Conservation (phyloP, 495 filamentous ascomycete genomes). For the Podospora pseudoanserina region DNA sequence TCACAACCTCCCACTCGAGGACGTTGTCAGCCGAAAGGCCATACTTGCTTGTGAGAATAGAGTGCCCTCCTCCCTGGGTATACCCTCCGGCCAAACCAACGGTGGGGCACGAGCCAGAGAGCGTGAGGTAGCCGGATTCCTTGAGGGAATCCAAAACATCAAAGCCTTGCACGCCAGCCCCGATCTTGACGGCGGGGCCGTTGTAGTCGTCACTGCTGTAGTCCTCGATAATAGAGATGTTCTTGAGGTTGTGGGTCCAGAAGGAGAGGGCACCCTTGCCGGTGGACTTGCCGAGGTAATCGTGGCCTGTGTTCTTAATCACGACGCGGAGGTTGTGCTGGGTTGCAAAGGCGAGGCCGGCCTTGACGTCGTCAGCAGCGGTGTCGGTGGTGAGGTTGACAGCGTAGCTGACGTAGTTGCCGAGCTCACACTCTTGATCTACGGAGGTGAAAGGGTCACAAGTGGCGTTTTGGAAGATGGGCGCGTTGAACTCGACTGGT, state of each 20-base stretch:
- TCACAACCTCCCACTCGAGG: constrained; percentile 1
- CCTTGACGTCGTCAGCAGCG: not conserved
- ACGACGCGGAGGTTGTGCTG: not conserved
- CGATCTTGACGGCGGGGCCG: not conserved
- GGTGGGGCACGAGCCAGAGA: not conserved
- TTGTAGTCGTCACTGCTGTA: not conserved
- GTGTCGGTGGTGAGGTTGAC: not conserved
- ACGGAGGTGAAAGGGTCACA: not conserved
- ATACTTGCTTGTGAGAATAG: not conserved
- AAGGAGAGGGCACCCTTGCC: not conserved
- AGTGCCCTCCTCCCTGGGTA: not conserved
- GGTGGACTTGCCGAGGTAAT: constrained; percentile 2
- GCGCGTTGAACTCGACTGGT: constrained; percentile 3
- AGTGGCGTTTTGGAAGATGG: not conserved
- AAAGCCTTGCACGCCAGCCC: not conserved
- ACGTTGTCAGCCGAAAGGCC: not conserved
- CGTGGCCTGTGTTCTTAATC: not conserved
- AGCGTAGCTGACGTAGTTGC: constrained; percentile 1
- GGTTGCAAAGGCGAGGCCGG: not conserved
- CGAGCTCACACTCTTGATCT: not conserved
- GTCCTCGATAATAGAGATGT: not conserved
- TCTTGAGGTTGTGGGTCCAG: not conserved
- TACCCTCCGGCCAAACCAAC: not conserved
- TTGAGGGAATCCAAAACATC: not conserved
- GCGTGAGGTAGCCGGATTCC: not conserved